phyloP scores from a whole-genome alignment of 441 rosid species.

The Dalechampia spathulata region DNA sequence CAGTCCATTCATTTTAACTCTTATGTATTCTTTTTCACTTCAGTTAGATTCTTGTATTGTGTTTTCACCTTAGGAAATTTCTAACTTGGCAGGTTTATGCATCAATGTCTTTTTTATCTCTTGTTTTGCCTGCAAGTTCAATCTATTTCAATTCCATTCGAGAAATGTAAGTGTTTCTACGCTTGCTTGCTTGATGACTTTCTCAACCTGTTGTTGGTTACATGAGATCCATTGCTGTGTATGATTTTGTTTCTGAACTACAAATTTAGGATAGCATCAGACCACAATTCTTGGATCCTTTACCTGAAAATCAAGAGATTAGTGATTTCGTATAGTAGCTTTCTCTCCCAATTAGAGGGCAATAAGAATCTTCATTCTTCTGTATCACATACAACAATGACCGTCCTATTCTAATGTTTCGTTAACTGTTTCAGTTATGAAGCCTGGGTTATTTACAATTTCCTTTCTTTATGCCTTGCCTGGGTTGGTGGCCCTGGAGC shows the following conservation, averaged over 20 bases:
- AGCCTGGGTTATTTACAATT: conserved; percentile 98
- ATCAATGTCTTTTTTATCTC: conserved; percentile 79
- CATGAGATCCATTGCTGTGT: too few relatives aligned
- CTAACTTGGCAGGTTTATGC: conserved; percentile 61
- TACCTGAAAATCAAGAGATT: neutral
- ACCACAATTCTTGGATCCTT: too few relatives aligned
- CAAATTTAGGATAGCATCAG: neutral
- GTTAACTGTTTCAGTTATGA: conserved; percentile 63
- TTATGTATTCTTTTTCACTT: too few relatives aligned
- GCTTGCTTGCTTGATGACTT: too few relatives aligned
- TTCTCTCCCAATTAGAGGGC: neutral
- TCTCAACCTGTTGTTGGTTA: too few relatives aligned
- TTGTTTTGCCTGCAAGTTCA: conserved; percentile 56
- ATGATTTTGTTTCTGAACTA: neutral
- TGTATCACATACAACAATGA: neutral
- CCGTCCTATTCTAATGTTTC: conserved; percentile 12
- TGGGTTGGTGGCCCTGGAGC: conserved; percentile 99
- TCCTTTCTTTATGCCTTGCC: conserved; percentile 79
- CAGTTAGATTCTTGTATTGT: too few relatives aligned
- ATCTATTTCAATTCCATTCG: conserved; percentile 89
- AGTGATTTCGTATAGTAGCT: neutral
- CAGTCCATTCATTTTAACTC: conserved; percentile 18
- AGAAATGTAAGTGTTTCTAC: conserved; percentile 67
- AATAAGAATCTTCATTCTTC: neutral
- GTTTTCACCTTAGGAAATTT: too few relatives aligned